Base-by-base conservation (phyloP, 257 asterid genomes). In the Petunia axillaris region DNA sequence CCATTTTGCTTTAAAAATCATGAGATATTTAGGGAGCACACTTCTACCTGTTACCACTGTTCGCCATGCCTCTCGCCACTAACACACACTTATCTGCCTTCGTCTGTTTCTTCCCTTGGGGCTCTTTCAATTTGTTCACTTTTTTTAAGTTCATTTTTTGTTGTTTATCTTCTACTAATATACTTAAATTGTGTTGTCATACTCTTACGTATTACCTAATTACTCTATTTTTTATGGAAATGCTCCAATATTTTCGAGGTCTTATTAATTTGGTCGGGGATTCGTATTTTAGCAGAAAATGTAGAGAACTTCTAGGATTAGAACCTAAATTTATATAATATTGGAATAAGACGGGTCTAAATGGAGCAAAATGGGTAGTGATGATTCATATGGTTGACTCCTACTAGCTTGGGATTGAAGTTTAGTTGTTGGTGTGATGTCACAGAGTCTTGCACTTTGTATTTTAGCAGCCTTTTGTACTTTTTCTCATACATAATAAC, bases 121-220 rank as follows among this genome's bases (percentile, higher is more conserved):
- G 6, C 54, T 4, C 38, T 54, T n/a, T n/a, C 1, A 40, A 39
- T 67, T 25, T 46, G 14, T 41, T 62, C 41, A 62, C 36, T 35
- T 25, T 35, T 35, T 60, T 62, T 62, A 4, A 62, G 4, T 62
- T 62, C 66, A 62, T 62, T 35, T 35, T 67, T 67, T 15, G 4
- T 41, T 15, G 43, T 67, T n/a, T 41, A 67, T n/a, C 39, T 67
- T 67, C 8, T 41, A 3, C 43, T 54, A 41, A 50, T 67, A 41
- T 15, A 7, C 37, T 66, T 2, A 66, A n/a, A 14, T 66, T 66
- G 13, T 40, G 6, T 40, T 40, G 37, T 66, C 25, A 64, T 14
- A 66, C 75, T 67, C 15, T 67, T 67, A 15, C 75, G 8, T 67
- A 67, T 67, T 41, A 67, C 14, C 14, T 67, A 67, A 52, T 66